phyloP scores from a whole-genome alignment of 768 basidiomycete genomes.

The Clitopilus passeckerianus region DNA sequence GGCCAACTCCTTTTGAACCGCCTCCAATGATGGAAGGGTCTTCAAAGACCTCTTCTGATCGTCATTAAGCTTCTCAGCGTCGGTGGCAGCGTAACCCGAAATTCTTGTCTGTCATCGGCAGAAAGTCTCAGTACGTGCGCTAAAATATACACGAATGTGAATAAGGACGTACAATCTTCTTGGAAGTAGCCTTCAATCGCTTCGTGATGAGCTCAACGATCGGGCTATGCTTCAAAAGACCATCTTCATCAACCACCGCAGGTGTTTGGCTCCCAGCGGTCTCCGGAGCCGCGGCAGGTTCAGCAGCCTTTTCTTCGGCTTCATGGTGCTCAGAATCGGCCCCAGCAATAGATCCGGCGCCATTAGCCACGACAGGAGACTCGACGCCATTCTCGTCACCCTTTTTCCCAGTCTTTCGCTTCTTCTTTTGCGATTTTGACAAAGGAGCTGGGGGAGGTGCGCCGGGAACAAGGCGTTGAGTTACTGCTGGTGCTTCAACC shows the following conservation, averaged over 20 bases:
- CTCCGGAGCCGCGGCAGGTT: conserved; percentile 36
- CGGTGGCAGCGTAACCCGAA: conserved; percentile 62
- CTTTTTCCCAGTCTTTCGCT: conserved; percentile 48
- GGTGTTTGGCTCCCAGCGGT: conserved; percentile 24
- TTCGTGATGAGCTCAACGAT: conserved; percentile 77
- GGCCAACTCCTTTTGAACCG: conserved; percentile 72
- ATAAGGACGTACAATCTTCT: conserved; percentile 70
- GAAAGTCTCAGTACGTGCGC: background rate
- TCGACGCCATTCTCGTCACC: conserved; percentile 38
- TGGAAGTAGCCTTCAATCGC: conserved; percentile 68
- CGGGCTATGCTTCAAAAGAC: conserved; percentile 52
- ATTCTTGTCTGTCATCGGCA: conserved; percentile 54
- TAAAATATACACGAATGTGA: background rate
- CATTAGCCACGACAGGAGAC: conserved; percentile 40
- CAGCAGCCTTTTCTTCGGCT: conserved; percentile 38
- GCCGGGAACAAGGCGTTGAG: conserved; percentile 65
- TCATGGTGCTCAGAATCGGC: conserved; percentile 52
- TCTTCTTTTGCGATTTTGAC: conserved; percentile 70
- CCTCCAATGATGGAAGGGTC: conserved; percentile 72
- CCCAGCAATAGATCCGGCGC: conserved; percentile 38
- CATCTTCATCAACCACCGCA: conserved; percentile 40
- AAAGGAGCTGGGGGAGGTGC: conserved; percentile 59
- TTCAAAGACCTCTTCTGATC: conserved; percentile 78
- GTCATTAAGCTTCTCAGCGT: conserved; percentile 73
- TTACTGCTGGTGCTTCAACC: conserved; percentile 24